Conservation (phyloP, 179 eudicot genomes). For the Pouteria campechiana region DNA sequence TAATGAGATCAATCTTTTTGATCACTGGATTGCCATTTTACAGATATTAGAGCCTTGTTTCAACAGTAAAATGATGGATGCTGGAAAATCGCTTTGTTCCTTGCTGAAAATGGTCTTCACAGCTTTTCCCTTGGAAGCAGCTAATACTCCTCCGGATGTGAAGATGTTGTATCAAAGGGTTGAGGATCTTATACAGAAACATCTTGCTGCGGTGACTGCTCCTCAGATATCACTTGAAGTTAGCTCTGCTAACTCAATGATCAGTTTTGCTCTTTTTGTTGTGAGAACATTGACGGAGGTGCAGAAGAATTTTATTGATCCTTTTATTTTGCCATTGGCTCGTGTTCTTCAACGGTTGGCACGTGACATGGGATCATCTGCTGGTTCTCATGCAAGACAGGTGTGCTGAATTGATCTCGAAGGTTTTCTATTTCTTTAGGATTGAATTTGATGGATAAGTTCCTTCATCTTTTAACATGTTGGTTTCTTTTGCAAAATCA, state of each 20-base stretch:
- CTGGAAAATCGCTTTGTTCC: constrained; percentile 90
- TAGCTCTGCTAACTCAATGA: constrained; percentile 60
- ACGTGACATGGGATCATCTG: constrained; percentile 72
- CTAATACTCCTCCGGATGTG: constrained; percentile 66
- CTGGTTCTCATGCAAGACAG: constrained; percentile 64
- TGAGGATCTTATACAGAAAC: constrained; percentile 86
- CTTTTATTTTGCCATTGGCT: constrained; percentile 64
- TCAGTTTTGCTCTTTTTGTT: constrained; percentile 85
- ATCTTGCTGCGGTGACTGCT: constrained; percentile 67
- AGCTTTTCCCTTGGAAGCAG: constrained; percentile 82
- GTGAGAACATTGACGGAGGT: constrained; percentile 77
- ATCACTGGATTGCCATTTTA: constrained; percentile 6
- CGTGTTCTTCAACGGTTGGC: constrained; percentile 93
- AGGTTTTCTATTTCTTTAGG: too few relatives aligned
- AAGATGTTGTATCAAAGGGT: constrained; percentile 86
- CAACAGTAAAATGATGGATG: constrained; percentile 85
- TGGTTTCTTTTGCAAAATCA: too few relatives aligned
- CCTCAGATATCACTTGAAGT: constrained; percentile 84
- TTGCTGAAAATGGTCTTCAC: constrained; percentile 85
- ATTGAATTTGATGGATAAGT: too few relatives aligned
- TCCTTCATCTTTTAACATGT: too few relatives aligned
- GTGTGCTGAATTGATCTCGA: too few relatives aligned
- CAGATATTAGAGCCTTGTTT: constrained; percentile 99
- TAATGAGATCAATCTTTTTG: not conserved
- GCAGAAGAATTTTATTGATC: constrained; percentile 67